A percentile compares a stretch with the other conserved stretches of the same genome.
phyloP scores from a whole-genome alignment of 257 asterid genomes.

The Gynochthodes officinalis region DNA sequence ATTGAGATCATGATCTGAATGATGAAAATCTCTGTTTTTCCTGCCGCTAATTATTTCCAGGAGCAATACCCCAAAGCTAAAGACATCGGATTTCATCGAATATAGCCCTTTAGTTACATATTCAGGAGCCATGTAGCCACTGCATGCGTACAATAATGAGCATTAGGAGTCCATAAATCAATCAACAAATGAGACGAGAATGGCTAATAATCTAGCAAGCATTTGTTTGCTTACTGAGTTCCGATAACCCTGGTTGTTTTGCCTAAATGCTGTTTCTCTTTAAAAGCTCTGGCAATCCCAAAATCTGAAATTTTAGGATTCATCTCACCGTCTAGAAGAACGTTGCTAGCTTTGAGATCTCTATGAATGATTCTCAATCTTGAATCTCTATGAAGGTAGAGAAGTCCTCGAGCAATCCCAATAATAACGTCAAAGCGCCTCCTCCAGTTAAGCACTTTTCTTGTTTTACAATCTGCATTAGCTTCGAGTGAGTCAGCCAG shows the following conservation, averaged over 20 bases:
- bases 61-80: conserved; percentile 40
- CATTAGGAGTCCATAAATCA: background rate
- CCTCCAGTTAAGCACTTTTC: conserved; percentile 20
- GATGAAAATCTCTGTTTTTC: conserved; percentile 29
- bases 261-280: conserved; percentile 2
- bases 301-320: conserved; percentile 35
- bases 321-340: conserved; percentile 30
- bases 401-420: conserved; percentile 36
- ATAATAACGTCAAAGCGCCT: conserved; percentile 21
- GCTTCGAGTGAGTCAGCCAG: background rate
- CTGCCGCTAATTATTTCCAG: conserved; percentile 38
- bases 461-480: conserved; percentile 7
- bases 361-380: conserved; percentile 32
- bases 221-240: conserved; percentile 9
- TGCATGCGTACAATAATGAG: conserved; percentile 10
- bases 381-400: conserved; percentile 46
- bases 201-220: background rate
- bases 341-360: conserved; percentile 39
- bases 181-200: background rate
- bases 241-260: conserved; percentile 21
- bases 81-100: conserved; percentile 43
- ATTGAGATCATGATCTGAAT: conserved; percentile 21
- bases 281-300: conserved; percentile 27
- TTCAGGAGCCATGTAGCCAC: conserved; percentile 49
- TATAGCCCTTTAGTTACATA: conserved; percentile 33